Conservation (phyloP, 306 rosid species). For the Medicago arabica region DNA sequence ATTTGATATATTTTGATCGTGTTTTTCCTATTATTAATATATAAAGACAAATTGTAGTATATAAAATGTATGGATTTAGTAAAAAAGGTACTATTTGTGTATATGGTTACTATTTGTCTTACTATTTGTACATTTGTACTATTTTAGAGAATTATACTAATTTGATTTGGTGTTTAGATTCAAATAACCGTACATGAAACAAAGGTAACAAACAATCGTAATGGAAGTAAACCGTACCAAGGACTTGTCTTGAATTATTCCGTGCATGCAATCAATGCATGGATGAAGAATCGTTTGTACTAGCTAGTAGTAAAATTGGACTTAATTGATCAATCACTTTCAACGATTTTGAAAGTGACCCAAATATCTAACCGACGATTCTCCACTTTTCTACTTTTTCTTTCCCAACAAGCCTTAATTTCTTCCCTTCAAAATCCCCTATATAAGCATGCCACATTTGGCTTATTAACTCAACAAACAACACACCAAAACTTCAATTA, state of each 20-base stretch:
- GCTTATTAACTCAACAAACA: conserved; percentile 15
- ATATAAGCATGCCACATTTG: conserved; percentile 52
- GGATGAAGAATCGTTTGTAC: conserved; percentile 42
- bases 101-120: too few relatives aligned
- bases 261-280: conserved; percentile 54
- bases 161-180: too few relatives aligned
- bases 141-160: too few relatives aligned
- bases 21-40: too few relatives aligned
- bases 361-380: conserved; percentile 60
- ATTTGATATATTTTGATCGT: too few relatives aligned
- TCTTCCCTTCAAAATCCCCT: conserved; percentile 40
- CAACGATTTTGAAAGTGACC: conserved; percentile 46
- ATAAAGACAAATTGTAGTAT: too few relatives aligned
- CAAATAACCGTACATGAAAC: too few relatives aligned
- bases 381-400: conserved; percentile 38
- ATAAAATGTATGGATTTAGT: too few relatives aligned
- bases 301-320: conserved; percentile 23
- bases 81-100: too few relatives aligned
- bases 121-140: too few relatives aligned
- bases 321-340: conserved; percentile 50
- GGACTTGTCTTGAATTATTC: conserved; percentile 42
- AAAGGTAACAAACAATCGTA: too few relatives aligned
- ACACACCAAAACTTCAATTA: background rate
- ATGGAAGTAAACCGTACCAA: conserved; percentile 51
- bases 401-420: background rate